Evolutionary conservation across 305 asterid species (phyloP).

Genomic region (Andrographis paniculata): DNA sequence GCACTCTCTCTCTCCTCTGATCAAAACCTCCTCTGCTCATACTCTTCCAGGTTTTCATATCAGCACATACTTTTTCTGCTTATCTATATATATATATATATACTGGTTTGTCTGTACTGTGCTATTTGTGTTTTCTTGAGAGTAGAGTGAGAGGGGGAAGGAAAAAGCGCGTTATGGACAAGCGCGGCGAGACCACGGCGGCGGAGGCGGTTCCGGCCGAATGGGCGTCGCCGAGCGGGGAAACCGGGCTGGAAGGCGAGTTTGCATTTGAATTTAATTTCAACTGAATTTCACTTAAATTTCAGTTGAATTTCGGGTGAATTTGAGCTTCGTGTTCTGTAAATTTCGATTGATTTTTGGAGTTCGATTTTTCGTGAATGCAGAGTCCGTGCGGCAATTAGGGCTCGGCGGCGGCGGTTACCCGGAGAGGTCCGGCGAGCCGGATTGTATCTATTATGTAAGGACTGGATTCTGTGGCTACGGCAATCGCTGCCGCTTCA

Average conservation of each 20-base stretch:
- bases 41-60: too few species aligned
- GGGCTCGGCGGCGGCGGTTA: slow-evolving; percentile 57
- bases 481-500: slow-evolving; percentile 89
- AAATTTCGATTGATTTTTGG: slow-evolving; percentile 34
- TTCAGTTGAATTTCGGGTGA: slow-evolving; percentile 37
- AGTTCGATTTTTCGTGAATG: slow-evolving; percentile 35
- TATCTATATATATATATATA: too few species aligned
- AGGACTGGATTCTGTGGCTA: slow-evolving; percentile 88
- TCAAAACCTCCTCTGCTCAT: too few species aligned
- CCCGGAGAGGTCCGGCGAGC: slow-evolving; percentile 77
- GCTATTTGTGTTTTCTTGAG: not conserved
- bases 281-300: slow-evolving; percentile 44
- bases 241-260: slow-evolving; percentile 92
- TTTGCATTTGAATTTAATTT: slow-evolving; percentile 59
- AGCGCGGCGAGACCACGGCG: slow-evolving; percentile 55
- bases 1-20: too few species aligned
- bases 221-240: slow-evolving; percentile 83
- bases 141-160: not conserved
- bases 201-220: slow-evolving; percentile 64
- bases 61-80: too few species aligned
- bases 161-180: slow-evolving; percentile 35
- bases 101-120: not conserved
- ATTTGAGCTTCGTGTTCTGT: slow-evolving; percentile 11
- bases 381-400: slow-evolving; percentile 90
- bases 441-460: slow-evolving; percentile 78